phyloP scores from a whole-genome alignment of 225 moss, liverwort and hornwort genomes.

The Physcomitrium patens region DNA sequence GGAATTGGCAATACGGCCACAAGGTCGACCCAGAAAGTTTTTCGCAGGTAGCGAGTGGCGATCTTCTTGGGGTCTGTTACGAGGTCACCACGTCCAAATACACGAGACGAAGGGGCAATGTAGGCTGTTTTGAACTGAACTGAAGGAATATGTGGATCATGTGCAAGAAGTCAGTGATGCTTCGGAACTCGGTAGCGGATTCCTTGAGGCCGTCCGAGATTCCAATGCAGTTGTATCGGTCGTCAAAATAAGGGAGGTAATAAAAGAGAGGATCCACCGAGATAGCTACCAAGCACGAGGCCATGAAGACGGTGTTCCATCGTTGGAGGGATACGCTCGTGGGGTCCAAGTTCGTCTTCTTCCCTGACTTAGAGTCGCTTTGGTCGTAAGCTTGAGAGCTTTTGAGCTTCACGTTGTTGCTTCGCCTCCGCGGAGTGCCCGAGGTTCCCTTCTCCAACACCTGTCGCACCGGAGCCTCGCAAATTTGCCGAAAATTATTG shows the following conservation, averaged over 20 bases:
- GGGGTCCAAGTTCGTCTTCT: slow-evolving; percentile 34
- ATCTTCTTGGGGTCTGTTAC: slow-evolving; percentile 44
- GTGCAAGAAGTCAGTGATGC: slow-evolving; percentile 48
- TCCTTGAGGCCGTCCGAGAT: slow-evolving; percentile 36
- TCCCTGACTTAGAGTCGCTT: slow-evolving; percentile 15
- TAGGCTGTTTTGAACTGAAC: slow-evolving; percentile 50
- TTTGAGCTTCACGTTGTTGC: slow-evolving; percentile 27
- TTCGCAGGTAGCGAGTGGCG: slow-evolving; percentile 39
- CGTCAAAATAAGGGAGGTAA: slow-evolving; percentile 41
- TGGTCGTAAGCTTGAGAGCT: slow-evolving; percentile 21
- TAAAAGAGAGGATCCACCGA: slow-evolving; percentile 64
- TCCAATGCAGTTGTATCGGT: slow-evolving; percentile 29
- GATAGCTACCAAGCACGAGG: slow-evolving; percentile 51
- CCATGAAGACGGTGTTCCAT: slow-evolving; percentile 58
- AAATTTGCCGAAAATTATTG: slow-evolving; percentile 28
- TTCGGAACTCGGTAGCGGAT: slow-evolving; percentile 52
- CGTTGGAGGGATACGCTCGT: slow-evolving; percentile 28
- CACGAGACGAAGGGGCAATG: slow-evolving; percentile 46
- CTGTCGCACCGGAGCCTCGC: slow-evolving; percentile 37
- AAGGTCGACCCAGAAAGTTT: slow-evolving; percentile 56
- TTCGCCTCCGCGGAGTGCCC: slow-evolving; percentile 30
- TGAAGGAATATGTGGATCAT: slow-evolving; percentile 54
- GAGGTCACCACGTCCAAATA: slow-evolving; percentile 52
- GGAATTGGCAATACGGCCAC: slow-evolving; percentile 56
- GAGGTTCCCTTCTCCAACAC: slow-evolving; percentile 36